These are phyloP conservation scores for Fusarium xylarioides DNA, from an alignment of 2,329 filamentous ascomycete genomes.

Conservation along the genomic window DNA sequence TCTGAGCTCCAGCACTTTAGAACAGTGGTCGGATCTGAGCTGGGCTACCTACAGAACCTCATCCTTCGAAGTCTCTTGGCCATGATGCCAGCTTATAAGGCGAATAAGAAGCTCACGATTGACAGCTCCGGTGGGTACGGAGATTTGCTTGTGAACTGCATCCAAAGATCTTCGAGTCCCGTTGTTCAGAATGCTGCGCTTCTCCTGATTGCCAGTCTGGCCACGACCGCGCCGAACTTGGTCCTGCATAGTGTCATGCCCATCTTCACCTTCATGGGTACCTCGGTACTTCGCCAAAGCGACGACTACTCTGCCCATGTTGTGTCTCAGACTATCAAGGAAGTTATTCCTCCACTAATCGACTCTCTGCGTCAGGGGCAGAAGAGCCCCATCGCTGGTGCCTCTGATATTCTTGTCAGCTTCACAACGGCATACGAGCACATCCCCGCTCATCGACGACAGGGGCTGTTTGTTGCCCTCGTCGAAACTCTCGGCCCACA, in stretches of 20 bases:
- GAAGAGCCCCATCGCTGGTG: slow-evolving; percentile 79
- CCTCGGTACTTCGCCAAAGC: slow-evolving; percentile 87
- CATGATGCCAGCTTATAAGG: slow-evolving; percentile 82
- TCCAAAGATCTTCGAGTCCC: slow-evolving; percentile 89
- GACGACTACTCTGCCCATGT: slow-evolving; percentile 98
- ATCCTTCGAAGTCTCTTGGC: slow-evolving; percentile 82
- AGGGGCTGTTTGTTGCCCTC: slow-evolving; percentile 84
- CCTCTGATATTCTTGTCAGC: slow-evolving; percentile 90
- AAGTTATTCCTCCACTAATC: slow-evolving; percentile 91
- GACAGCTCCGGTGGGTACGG: slow-evolving; percentile 84
- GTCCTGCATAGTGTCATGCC: slow-evolving; percentile 98
- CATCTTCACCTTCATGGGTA: slow-evolving; percentile 98
- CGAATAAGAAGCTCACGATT: slow-evolving; percentile 68
- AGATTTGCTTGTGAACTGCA: slow-evolving; percentile 92
- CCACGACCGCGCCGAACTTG: slow-evolving; percentile 86
- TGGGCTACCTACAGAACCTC: slow-evolving; percentile 89
- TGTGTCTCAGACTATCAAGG: slow-evolving; percentile 92
- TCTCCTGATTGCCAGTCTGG: slow-evolving; percentile 85
- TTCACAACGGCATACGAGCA: slow-evolving; percentile 98
- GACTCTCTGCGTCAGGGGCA: slow-evolving; percentile 84
- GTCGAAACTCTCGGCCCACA: slow-evolving; percentile 84
- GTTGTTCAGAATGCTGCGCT: slow-evolving; percentile 94
- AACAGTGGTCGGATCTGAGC: slow-evolving; percentile 81
- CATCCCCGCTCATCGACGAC: slow-evolving; percentile 85
- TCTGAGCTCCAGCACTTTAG: slow-evolving; percentile 87